Evolutionary conservation across 768 basidiomycete species (phyloP).

Genomic region (Panus rudis): DNA sequence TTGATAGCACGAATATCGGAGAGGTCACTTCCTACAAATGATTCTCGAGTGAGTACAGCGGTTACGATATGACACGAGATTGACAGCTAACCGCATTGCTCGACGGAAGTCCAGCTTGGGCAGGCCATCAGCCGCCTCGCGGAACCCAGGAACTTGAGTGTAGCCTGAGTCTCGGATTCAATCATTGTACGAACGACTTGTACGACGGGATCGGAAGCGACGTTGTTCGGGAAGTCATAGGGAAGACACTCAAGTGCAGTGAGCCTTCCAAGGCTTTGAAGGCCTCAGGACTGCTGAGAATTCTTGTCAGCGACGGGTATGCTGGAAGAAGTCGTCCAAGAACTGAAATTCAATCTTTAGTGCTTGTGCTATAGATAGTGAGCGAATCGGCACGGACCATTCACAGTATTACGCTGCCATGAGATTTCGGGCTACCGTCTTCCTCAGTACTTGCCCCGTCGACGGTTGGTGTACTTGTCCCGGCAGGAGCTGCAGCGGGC

Average conservation of each 20-base stretch:
- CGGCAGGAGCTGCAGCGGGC: slow-evolving; percentile 16
- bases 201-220: slow-evolving; percentile 80
- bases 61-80: no score
- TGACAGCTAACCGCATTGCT: no score
- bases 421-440: slow-evolving; percentile 41
- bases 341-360: slow-evolving; percentile 46
- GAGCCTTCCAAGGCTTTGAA: slow-evolving; percentile 68
- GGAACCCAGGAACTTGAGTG: slow-evolving; percentile 64
- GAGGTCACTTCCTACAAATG: no score
- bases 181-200: slow-evolving; percentile 86
- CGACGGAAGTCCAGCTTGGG: no score
- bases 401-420: slow-evolving; percentile 70
- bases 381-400: slow-evolving; percentile 37
- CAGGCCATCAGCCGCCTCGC: no score
- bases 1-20: no score
- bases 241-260: slow-evolving; percentile 83
- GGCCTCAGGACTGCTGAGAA: slow-evolving; percentile 72
- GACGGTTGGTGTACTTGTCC: slow-evolving; percentile 11
- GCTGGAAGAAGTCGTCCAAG: slow-evolving; percentile 91
- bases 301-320: slow-evolving; percentile 81
- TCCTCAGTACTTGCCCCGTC: slow-evolving; percentile 16
- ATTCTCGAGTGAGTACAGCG: no score
- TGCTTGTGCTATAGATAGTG: not conserved
- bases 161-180: slow-evolving; percentile 76
- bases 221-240: slow-evolving; percentile 79